Evolutionary conservation across 2,329 filamentous ascomycete genomes (phyloP).

Genomic region (Pseudogymnoascus sp.): DNA sequence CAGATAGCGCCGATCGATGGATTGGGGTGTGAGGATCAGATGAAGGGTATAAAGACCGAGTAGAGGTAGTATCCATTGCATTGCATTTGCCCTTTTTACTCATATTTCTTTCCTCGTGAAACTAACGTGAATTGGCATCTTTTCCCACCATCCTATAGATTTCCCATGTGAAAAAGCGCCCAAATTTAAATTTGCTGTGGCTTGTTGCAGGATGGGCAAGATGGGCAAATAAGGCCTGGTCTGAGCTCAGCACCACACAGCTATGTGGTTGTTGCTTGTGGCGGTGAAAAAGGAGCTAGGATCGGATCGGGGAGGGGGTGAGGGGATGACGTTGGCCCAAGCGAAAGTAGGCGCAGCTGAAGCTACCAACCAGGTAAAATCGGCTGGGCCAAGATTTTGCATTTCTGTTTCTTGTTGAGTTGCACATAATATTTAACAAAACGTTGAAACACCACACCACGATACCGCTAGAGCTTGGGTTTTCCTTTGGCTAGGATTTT

Average conservation of each 20-base stretch:
- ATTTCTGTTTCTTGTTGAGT: background rate
- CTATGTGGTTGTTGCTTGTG: background rate
- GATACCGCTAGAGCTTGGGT: background rate
- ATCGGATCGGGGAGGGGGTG: background rate
- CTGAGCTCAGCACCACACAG: background rate
- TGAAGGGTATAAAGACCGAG: no score
- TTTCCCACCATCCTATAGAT: background rate
- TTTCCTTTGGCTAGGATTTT: background rate
- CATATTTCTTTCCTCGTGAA: background rate
- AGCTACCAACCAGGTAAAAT: background rate
- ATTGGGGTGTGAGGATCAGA: no score
- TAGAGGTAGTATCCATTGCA: background rate
- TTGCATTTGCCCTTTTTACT: background rate
- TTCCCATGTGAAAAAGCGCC: background rate
- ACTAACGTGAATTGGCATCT: background rate
- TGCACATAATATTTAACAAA: background rate
- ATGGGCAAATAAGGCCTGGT: background rate
- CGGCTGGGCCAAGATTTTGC: background rate
- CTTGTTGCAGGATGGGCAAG: no score
- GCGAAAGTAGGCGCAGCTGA: background rate
- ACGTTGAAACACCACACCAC: background rate
- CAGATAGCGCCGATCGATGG: no score
- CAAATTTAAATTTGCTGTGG: background rate
- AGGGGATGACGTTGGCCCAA: background rate
- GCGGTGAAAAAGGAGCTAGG: background rate